Base-by-base conservation (phyloP, 2,329 filamentous ascomycete genomes). In the Dothidotthia symphoricarpi region DNA sequence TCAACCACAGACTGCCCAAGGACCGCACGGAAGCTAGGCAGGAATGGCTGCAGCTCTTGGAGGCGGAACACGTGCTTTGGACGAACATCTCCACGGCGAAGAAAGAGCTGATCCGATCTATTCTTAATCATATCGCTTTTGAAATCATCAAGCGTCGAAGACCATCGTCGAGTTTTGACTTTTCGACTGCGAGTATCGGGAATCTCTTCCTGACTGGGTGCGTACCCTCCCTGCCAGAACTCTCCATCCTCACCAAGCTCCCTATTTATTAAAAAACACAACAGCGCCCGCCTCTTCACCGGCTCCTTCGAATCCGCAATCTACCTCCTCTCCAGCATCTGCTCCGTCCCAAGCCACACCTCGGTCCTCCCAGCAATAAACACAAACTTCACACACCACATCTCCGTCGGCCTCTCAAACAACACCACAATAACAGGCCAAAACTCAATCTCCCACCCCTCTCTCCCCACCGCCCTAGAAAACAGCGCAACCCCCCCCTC, bases 321-420 rank as follows among this genome's bases (percentile, higher is more conserved):
- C 46, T 95, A 95, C 61, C 78, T 97, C 2, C 77, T 97, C 4
- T 86, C 85, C 34, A 86, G 84, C 53, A 87, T 96, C 48, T 95
- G 90, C 59, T 81, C 81, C n/a, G 85, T 97, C 1, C 85, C 88
- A 0, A 76, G 80, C 9, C 76, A 82, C 34, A 81, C 93, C 5
- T 77, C 82, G 0, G 88, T 96, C 0, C 80, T 97, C 12, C 93
- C 91, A 0, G 88, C 87, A 3, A 87, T 97, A 53, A 95, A 95
- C 72, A 89, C 86, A 47, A 97, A 95, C 65, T 96, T 96, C 71
- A 88, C 88, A 0, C 87, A 95, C 57, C 91, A 97, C 67, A 97
- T 97, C 51, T 88, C 86, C 5, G 91, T 89, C 2, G 85, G 86
- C 0, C 75, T 97, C 0, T 72, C 74, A 13, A 80, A 95, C 61